phyloP scores from a whole-genome alignment of 2,329 filamentous ascomycete species.

The Aspergillus carbonarius region DNA sequence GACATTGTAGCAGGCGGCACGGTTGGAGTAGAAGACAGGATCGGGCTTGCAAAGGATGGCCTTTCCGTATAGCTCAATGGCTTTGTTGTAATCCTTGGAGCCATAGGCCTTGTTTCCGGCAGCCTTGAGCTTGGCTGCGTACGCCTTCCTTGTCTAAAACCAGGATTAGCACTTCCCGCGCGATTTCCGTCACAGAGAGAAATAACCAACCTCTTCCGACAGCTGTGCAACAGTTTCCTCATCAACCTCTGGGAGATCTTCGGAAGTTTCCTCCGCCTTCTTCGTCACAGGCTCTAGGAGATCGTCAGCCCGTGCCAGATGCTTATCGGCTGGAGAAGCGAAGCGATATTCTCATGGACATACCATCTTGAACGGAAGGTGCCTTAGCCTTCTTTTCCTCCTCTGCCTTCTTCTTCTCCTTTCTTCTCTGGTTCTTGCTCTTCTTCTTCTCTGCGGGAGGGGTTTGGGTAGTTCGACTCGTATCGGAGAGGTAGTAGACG shows the following conservation, averaged over 20 bases:
- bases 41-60: conserved; percentile 97
- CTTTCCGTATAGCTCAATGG: conserved; percentile 92
- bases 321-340: conserved; percentile 32
- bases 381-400: conserved; percentile 56
- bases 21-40: conserved; percentile 98
- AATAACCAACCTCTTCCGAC: conserved; percentile 45
- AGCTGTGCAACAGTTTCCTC: conserved; percentile 49
- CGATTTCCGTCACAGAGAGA: neutral
- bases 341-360: conserved; percentile 32
- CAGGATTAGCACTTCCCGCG: neutral
- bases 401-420: conserved; percentile 59
- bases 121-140: conserved; percentile 88
- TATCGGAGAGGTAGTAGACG: conserved; percentile 79
- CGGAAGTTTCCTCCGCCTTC: conserved; percentile 52
- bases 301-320: conserved; percentile 23
- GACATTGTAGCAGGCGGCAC: conserved; percentile 95
- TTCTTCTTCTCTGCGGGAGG: conserved; percentile 60
- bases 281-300: conserved; percentile 43
- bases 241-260: conserved; percentile 68
- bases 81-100: conserved; percentile 86
- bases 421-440: conserved; percentile 87
- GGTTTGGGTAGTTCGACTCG: conserved; percentile 43
- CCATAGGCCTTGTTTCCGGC: conserved; percentile 96
- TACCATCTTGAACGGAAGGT: conserved; percentile 39
- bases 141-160: conserved; percentile 73